Percentiles rank a stretch among this genome's conserved stretches.
These are phyloP conservation scores for Zygosaccharomyces bailii DNA, from an alignment of 805 yeast genomes.

Conservation along the genomic window DNA sequence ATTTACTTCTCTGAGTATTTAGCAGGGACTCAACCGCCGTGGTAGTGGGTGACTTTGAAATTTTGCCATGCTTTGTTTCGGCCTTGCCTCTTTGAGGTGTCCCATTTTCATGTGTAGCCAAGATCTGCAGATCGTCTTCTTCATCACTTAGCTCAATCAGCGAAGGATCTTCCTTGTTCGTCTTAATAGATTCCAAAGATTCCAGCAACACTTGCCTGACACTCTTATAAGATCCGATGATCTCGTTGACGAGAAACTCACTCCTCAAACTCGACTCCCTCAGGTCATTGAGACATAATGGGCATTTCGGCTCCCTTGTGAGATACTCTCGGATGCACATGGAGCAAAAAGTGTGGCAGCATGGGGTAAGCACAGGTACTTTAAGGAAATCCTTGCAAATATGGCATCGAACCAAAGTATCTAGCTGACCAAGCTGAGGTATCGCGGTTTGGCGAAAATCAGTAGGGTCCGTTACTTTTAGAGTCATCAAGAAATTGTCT, in stretches of 20 bases:
- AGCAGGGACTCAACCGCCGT: constrained; percentile 18
- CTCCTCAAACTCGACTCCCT: constrained; percentile 67
- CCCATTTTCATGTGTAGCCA: constrained; percentile 28
- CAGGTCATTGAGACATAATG: constrained; percentile 68
- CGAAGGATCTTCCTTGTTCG: constrained; percentile 14
- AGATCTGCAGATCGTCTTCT: constrained; percentile 31
- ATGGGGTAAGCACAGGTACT: constrained; percentile 79
- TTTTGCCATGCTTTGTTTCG: constrained; percentile 3
- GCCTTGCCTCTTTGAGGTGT: constrained; percentile 14
- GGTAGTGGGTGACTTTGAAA: constrained; percentile 9
- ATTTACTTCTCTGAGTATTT: constrained; percentile 10
- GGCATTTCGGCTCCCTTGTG: constrained; percentile 61
- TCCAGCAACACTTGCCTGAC: constrained; percentile 42
- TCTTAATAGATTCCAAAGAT: constrained; percentile 17
- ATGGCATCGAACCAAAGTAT: constrained; percentile 73
- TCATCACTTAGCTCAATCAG: constrained; percentile 33
- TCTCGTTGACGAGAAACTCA: constrained; percentile 68
- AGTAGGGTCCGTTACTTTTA: constrained; percentile 53
- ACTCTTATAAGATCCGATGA: constrained; percentile 50
- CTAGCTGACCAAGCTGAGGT: constrained; percentile 59
- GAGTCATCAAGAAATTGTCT: constrained; percentile 14
- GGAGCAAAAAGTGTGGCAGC: constrained; percentile 89
- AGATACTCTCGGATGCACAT: constrained; percentile 75
- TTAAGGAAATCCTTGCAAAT: constrained; percentile 79
- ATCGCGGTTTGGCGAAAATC: constrained; percentile 60